A percentile compares a stretch with the other conserved stretches of the same genome.
phyloP scores from a whole-genome alignment of 495 filamentous ascomycete genomes.

The Penicillium ochrochloron region DNA sequence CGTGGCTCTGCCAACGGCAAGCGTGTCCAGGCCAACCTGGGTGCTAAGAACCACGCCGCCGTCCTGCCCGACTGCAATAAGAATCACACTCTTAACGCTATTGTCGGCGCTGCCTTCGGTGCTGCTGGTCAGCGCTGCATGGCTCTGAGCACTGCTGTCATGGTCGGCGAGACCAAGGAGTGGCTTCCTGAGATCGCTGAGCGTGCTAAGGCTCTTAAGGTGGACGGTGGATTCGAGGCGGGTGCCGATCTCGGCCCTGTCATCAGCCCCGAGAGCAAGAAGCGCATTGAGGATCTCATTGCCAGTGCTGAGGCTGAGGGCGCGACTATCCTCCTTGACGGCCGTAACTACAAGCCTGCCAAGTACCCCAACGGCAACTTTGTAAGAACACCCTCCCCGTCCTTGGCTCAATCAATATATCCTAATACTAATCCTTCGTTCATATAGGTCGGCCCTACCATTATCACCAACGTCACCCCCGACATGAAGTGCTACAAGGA shows the following conservation, averaged over 20 bases:
- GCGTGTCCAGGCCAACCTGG: constrained; percentile 95
- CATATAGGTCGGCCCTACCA: constrained; percentile 76
- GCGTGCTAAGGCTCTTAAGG: constrained; percentile 83
- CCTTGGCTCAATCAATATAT: not conserved
- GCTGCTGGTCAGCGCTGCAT: constrained; percentile 98
- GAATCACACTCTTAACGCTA: constrained; percentile 94
- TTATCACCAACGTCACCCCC: constrained; percentile 90
- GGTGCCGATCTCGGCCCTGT: constrained; percentile 96
- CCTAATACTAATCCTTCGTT: constrained; percentile 5
- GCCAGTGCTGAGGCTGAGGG: constrained; percentile 89
- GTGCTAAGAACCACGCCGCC: constrained; percentile 97
- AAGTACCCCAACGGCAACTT: constrained; percentile 99
- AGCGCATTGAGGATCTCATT: constrained; percentile 88
- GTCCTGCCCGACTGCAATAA: constrained; percentile 97
- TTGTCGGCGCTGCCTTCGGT: constrained; percentile 93
- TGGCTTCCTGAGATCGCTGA: constrained; percentile 93
- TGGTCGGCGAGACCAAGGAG: constrained; percentile 91
- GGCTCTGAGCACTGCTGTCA: constrained; percentile 91
- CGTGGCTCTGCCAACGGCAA: constrained; percentile 91
- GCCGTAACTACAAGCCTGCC: constrained; percentile 80
- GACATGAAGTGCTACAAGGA: constrained; percentile 94
- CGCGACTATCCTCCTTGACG: constrained; percentile 93
- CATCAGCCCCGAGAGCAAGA: constrained; percentile 89
- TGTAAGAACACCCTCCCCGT: constrained; percentile 49
- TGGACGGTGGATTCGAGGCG: constrained; percentile 94